phyloP scores from a whole-genome alignment of 768 basidiomycete genomes.

The Tulasnella sp. region DNA sequence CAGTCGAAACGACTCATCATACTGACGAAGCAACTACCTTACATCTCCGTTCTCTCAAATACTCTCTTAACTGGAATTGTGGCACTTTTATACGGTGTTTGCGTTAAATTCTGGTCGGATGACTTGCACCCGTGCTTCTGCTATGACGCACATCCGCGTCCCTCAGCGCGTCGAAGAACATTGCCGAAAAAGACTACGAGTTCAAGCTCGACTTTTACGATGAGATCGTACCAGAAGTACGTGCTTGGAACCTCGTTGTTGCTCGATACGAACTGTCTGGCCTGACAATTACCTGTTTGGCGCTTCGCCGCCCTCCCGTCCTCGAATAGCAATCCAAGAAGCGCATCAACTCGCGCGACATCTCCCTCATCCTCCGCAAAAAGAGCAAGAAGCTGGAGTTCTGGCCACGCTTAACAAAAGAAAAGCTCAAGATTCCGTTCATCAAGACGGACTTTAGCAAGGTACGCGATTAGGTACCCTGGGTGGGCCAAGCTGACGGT shows the following conservation, averaged over 20 bases:
- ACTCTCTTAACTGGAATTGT: neutral
- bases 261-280: neutral
- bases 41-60: neutral
- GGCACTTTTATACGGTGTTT: neutral
- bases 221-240: constrained; percentile 67
- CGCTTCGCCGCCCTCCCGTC: neutral
- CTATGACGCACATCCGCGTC: neutral
- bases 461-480: constrained; percentile 16
- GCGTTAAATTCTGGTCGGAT: neutral
- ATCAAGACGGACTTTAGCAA: constrained; percentile 92
- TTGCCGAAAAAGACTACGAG: constrained; percentile 51
- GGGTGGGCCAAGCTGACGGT: too few relatives aligned
- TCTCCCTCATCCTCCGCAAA: constrained; percentile 66
- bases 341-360: constrained; percentile 51
- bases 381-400: constrained; percentile 63
- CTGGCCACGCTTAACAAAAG: constrained; percentile 90
- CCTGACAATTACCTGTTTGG: neutral
- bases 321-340: constrained; percentile 45
- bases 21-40: neutral
- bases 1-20: neutral
- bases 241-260: constrained; percentile 16
- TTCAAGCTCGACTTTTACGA: constrained; percentile 68
- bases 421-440: constrained; percentile 65
- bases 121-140: neutral
- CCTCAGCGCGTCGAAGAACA: constrained; percentile 25